Evolutionary conservation across 139 green algal genomes (phyloP), one percentile per base, ranked within the genome.

Genomic region (Tetratostichococcus sp.): DNA sequence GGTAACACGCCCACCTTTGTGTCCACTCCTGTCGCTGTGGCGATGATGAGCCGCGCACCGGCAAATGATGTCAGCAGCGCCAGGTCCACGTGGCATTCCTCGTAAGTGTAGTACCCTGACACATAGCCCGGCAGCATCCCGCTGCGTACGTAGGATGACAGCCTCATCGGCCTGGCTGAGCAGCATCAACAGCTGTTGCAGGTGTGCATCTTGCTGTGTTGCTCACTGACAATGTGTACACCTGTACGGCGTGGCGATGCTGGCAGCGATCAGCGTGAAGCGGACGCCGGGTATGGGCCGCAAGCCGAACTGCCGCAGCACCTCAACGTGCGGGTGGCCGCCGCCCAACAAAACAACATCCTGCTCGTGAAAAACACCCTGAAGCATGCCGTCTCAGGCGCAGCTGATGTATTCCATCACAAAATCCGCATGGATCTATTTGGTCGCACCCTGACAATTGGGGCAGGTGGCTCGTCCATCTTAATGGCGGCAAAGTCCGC

Each of bases 121-220:
- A 98, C 87, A 77, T 89, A 96, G 17, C 95, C 95, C 6, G 95
- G 95, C 62, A 99, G 89, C 95, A 99, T 99, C 43, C 95, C 95
- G 77, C 92, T 96, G 86, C 78, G 82, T 0, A 62, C 14, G 39
- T 17, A 62, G 35, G 35, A 23, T n/a, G n/a, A n/a, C n/a, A n/a
- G n/a, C n/a, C n/a, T n/a, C n/a, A n/a, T n/a, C n/a, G n/a, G n/a
- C n/a, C n/a, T n/a, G n/a, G n/a, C n/a, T n/a, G n/a, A n/a, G n/a
- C n/a, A n/a, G n/a, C n/a, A n/a, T n/a, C n/a, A n/a, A n/a, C n/a
- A n/a, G n/a, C n/a, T n/a, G n/a, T n/a, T n/a, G n/a, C n/a, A n/a
- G n/a, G n/a, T n/a, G n/a, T n/a, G n/a, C n/a, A n/a, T n/a, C n/a
- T n/a, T n/a, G n/a, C n/a, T n/a, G n/a, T n/a, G n/a, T n/a, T n/a